A percentile compares a stretch with the other conserved stretches of the same genome.
Evolutionary conservation across 352 stramenopile genomes (phyloP).

Genomic region (Pythium insidiosum): DNA sequence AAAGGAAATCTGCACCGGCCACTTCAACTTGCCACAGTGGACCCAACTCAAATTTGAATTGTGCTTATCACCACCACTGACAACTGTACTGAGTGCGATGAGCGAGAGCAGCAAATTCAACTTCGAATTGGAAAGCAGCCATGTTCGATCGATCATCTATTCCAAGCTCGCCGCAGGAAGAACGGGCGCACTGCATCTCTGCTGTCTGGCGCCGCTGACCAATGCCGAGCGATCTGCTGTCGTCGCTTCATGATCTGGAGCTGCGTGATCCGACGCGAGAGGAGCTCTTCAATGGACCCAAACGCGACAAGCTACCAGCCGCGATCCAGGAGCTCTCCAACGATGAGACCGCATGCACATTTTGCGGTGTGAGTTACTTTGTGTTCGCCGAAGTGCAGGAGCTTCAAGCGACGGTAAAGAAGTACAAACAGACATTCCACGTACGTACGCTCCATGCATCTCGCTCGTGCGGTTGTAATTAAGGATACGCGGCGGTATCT

Average conservation of each 20-base stretch:
- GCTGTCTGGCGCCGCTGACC: too few species aligned
- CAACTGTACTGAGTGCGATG: too few species aligned
- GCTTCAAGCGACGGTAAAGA: constrained; percentile 56
- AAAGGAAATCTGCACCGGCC: not conserved
- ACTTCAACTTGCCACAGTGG: too few species aligned
- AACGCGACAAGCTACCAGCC: constrained; percentile 38
- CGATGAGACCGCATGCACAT: constrained; percentile 76
- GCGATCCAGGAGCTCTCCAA: constrained; percentile 59
- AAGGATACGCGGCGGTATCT: not conserved
- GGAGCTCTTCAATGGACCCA: constrained; percentile 58
- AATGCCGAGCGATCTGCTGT: not conserved
- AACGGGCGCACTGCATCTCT: too few species aligned
- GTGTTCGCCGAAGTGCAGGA: constrained; percentile 78
- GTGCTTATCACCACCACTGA: too few species aligned
- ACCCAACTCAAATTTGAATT: too few species aligned
- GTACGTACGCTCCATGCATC: constrained; percentile 15
- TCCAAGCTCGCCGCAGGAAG: too few species aligned
- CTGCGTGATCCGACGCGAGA: constrained; percentile 62
- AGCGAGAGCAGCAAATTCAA: too few species aligned
- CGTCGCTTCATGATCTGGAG: constrained; percentile 17
- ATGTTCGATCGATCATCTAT: too few species aligned
- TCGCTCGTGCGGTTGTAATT: not conserved
- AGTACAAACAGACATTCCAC: constrained; percentile 64
- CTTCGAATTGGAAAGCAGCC: too few species aligned
- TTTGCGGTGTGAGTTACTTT: constrained; percentile 83